Evolutionary conservation across 495 filamentous ascomycete species (phyloP).

Genomic region (Penicillium cinerascens): DNA sequence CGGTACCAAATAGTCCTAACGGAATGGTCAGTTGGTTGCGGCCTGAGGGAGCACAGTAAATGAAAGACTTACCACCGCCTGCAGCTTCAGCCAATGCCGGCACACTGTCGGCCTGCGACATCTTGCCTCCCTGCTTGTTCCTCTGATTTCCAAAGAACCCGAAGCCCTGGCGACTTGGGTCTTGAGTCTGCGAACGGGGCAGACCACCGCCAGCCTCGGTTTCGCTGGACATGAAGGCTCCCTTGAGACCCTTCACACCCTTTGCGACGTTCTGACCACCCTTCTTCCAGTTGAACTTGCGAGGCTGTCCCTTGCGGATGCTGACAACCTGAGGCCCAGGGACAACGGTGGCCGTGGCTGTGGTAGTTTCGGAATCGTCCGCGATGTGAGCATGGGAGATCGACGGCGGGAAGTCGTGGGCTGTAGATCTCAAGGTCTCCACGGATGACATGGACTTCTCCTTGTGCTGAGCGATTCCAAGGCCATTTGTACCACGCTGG

Average conservation of each 20-base stretch:
- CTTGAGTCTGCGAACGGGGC: constrained; percentile 47
- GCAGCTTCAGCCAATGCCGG: constrained; percentile 53
- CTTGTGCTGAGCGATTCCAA: constrained; percentile 78
- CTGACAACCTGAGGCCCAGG: constrained; percentile 85
- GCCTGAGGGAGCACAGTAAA: background rate
- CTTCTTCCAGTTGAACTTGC: constrained; percentile 99
- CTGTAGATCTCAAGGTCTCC: constrained; percentile 50
- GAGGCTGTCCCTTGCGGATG: constrained; percentile 85
- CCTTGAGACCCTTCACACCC: constrained; percentile 91
- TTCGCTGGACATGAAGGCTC: constrained; percentile 61
- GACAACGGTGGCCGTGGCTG: constrained; percentile 64
- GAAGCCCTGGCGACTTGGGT: constrained; percentile 64
- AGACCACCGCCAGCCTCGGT: constrained; percentile 42
- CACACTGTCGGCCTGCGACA: constrained; percentile 54
- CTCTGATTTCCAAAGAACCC: constrained; percentile 66
- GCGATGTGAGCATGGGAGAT: constrained; percentile 56
- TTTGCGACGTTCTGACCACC: constrained; percentile 89
- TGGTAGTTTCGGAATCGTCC: constrained; percentile 63
- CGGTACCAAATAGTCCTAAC: constrained; percentile 79
- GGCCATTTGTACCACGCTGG: constrained; percentile 60
- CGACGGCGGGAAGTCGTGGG: constrained; percentile 46
- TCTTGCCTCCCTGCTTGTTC: constrained; percentile 44
- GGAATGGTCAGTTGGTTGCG: constrained; percentile 3
- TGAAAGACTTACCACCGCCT: constrained; percentile 36
- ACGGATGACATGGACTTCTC: constrained; percentile 68